Evolutionary conservation across 331 rosid species (phyloP).

Genomic region (Malus hybrid): DNA sequence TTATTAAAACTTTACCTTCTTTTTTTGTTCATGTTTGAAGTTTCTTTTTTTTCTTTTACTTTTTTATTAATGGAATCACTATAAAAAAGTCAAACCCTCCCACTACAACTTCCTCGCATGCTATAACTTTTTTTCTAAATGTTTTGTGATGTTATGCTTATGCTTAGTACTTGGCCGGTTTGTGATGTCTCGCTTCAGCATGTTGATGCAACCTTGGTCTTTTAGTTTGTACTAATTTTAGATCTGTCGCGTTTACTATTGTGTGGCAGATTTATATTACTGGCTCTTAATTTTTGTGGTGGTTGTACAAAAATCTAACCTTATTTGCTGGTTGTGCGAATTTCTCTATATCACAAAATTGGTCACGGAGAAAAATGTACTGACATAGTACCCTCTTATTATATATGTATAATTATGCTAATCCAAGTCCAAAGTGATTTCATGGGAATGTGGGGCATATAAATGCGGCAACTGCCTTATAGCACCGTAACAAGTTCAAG

Average conservation of each 20-base stretch:
- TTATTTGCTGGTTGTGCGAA: no score
- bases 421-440: neutral
- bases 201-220: neutral
- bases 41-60: no score
- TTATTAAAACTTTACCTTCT: neutral
- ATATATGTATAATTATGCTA: neutral
- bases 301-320: no score
- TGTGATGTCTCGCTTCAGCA: neutral
- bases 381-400: no score
- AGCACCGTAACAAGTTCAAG: neutral
- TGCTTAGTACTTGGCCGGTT: neutral
- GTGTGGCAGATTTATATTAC: neutral
- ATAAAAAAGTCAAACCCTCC: neutral
- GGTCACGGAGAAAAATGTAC: neutral
- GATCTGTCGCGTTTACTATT: neutral
- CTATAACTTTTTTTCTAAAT: no score
- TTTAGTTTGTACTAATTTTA: neutral
- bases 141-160: neutral
- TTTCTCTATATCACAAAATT: neutral
- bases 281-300: neutral
- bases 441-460: neutral
- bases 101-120: constrained; percentile 1
- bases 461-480: neutral
- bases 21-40: no score
- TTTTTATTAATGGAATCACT: neutral